Conservation (phyloP, 306 rosid genomes). For the Macrotyloma uniflorum region DNA sequence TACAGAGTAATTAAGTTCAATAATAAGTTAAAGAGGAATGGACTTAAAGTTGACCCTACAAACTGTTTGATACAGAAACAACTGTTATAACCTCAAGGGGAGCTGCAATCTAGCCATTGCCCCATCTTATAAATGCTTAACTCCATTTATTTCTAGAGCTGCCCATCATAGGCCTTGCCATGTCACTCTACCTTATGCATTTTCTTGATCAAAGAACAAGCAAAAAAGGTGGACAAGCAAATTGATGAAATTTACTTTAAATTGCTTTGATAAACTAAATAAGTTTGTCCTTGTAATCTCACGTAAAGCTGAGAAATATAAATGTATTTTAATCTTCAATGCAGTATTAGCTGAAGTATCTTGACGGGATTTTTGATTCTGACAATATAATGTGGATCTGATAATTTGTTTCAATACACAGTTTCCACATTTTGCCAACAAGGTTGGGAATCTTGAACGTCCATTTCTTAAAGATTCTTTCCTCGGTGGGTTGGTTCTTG, state of each 20-base stretch:
- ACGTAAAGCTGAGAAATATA: not conserved
- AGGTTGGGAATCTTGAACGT: slow-evolving; percentile 97
- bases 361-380: not conserved
- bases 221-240: not conserved
- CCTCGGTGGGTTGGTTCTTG: slow-evolving; percentile 96
- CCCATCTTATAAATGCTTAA: too few relatives aligned
- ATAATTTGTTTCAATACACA: slow-evolving; percentile 47
- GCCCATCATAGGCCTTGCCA: too few relatives aligned
- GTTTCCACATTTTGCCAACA: slow-evolving; percentile 97
- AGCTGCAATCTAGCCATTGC: too few relatives aligned
- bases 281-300: not conserved
- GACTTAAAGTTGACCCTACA: too few relatives aligned
- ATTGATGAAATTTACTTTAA: slow-evolving; percentile 1
- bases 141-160: too few relatives aligned
- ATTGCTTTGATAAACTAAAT: not conserved
- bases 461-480: slow-evolving; percentile 96
- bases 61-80: too few relatives aligned
- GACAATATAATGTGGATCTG: too few relatives aligned
- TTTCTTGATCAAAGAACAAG: not conserved
- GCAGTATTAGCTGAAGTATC: not conserved
- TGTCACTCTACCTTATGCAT: not conserved
- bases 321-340: not conserved
- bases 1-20: too few relatives aligned
- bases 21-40: too few relatives aligned
- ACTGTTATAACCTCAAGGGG: too few relatives aligned